Evolutionary conservation across 768 basidiomycete species (phyloP), one percentile per base, ranked within the genome.

Genomic region (Suillus paluster): DNA sequence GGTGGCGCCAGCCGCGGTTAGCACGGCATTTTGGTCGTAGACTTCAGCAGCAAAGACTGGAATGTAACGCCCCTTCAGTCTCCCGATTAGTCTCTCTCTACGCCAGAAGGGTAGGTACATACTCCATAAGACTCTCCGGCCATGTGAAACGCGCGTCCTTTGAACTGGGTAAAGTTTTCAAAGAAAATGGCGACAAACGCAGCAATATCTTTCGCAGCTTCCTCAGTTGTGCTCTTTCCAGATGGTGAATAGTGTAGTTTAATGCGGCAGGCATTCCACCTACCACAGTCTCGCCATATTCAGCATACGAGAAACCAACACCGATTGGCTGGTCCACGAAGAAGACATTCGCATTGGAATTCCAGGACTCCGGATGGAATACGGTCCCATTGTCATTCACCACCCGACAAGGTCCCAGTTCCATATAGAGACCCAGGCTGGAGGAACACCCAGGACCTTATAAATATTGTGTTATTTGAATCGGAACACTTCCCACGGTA

Each of bases 131-230:
- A 85, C 72, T 86, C 81, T 15, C 81, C 86, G 2, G 85, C 78
- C 78, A 89, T 81, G 63, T 89, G 87, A 72, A 89, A 86, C 23
- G 68, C 64, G 19, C 89, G 77, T 2, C 88, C 89, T 65, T 89
- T 86, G 78, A 91, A 91, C 66, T 87, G 78, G 59, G 73, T 80
- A 70, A 93, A 93, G 61, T 86, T 81, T 66, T 91, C 88, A 53
- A 91, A 91, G 75, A 91, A 91, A 58, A 92, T 84, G 4, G 83
- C 77, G 0, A 91, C 79, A 65, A 92, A 92, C 0, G 86, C 84
- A 0, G 89, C 88, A 5, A 92, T 84, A 65, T 92, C 89, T 57
- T 83, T 79, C 0, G 88, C 87, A 4, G 87, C 89, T 49, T 89
- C 86, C 68, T 88, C 84, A 0, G 88, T 85, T 3, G 83, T 89